Conservation (phyloP, 202 grass and related monocot genomes). For the Brachypodium distachyon region DNA sequence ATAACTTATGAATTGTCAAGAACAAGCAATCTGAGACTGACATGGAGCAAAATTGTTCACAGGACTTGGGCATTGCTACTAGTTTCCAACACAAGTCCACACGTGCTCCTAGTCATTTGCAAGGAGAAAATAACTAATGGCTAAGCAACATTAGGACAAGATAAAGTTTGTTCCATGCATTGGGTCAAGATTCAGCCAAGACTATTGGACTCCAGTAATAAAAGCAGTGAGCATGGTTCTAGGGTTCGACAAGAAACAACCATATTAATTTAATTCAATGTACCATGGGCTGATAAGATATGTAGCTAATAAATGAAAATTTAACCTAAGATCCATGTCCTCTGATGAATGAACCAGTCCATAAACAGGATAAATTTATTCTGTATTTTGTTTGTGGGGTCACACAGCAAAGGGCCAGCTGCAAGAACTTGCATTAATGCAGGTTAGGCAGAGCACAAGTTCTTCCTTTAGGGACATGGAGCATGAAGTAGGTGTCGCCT, state of each 20-base stretch:
- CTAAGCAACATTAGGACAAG: background rate
- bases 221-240: background rate
- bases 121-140: no score
- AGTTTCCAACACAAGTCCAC: no score
- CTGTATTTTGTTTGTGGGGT: background rate
- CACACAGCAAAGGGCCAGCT: background rate
- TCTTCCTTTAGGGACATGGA: background rate
- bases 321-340: background rate
- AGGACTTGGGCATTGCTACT: no score
- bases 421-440: background rate
- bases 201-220: background rate
- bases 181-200: background rate
- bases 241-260: background rate
- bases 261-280: background rate
- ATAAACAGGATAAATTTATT: background rate
- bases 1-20: slow-evolving; percentile 3
- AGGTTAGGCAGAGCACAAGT: background rate
- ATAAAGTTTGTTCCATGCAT: background rate
- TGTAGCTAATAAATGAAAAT: background rate
- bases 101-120: background rate
- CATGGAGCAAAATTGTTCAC: background rate
- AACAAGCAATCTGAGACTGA: background rate
- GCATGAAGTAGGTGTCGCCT: background rate
- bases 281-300: background rate
- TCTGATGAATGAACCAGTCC: background rate